Evolutionary conservation across 306 rosid genomes (phyloP).

Genomic region (Bauhinia variegata): DNA sequence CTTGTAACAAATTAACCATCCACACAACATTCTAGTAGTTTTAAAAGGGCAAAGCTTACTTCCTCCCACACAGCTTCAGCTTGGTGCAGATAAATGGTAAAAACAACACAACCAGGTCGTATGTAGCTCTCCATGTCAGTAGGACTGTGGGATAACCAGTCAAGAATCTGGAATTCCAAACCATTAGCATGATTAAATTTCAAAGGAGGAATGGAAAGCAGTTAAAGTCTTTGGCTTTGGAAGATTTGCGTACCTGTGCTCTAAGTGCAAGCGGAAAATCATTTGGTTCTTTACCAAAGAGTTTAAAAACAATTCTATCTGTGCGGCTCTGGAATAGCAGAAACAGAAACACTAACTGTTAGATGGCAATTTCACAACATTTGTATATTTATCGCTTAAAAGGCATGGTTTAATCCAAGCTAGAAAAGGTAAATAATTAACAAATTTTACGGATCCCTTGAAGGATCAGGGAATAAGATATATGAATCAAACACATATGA

Average conservation of each 20-base stretch:
- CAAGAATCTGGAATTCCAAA: conserved; percentile 66
- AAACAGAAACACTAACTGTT: conserved; percentile 41
- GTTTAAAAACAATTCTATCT: conserved; percentile 58
- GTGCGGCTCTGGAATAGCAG: conserved; percentile 53
- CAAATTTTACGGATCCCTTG: no score
- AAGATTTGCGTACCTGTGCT: conserved; percentile 54
- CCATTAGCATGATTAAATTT: conserved; percentile 22
- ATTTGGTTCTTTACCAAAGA: conserved; percentile 62
- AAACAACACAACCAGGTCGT: conserved; percentile 86
- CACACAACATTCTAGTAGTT: conserved; percentile 21
- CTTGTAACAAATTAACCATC: conserved; percentile 23
- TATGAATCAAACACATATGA: no score
- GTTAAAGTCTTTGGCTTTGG: conserved; percentile 14
- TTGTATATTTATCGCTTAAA: conserved; percentile 20
- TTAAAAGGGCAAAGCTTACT: conserved; percentile 47
- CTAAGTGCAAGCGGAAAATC: conserved; percentile 50
- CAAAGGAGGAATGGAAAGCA: conserved; percentile 28
- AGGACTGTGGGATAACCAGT: conserved; percentile 88
- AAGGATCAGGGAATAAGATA: no score
- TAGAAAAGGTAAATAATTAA: no score
- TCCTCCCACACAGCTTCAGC: conserved; percentile 77
- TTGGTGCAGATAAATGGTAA: conserved; percentile 78
- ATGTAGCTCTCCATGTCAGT: conserved; percentile 91
- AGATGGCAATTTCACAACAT: conserved; percentile 27
- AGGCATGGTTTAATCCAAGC: conserved; percentile 3